Conservation (phyloP, 306 rosid species). For the Ceratonia siliqua region DNA sequence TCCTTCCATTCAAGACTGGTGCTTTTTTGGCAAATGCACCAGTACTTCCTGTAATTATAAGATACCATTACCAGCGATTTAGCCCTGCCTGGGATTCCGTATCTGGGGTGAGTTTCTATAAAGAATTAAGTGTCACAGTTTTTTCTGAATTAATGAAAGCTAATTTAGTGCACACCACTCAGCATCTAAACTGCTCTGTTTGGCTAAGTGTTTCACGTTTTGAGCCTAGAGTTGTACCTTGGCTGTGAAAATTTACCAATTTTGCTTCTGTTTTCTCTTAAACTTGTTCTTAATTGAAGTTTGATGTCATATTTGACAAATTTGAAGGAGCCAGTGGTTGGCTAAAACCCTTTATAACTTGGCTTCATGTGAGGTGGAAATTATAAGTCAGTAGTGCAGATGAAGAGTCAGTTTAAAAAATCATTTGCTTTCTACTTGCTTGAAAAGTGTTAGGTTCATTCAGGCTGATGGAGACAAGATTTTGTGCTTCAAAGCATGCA, state of each 20-base stretch:
- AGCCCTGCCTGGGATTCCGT: slow-evolving; percentile 98
- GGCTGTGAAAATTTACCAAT: slow-evolving; percentile 6
- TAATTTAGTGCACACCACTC: slow-evolving; percentile 1
- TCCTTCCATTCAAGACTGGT: slow-evolving; percentile 96
- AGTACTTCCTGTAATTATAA: slow-evolving; percentile 78
- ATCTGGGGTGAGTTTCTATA: slow-evolving; percentile 73
- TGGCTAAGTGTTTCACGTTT: neutral
- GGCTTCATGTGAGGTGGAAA: slow-evolving; percentile 11
- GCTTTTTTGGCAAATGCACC: slow-evolving; percentile 78
- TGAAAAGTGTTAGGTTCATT: neutral
- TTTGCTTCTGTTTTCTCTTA: neutral
- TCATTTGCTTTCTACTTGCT: slow-evolving; percentile 9
- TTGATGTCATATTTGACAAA: slow-evolving; percentile 5
- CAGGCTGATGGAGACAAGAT: neutral
- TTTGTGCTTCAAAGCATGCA: slow-evolving; percentile 2
- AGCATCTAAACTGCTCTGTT: neutral
- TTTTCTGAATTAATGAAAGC: slow-evolving; percentile 8
- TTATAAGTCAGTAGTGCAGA: slow-evolving; percentile 6
- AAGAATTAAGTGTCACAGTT: neutral
- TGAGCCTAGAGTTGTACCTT: slow-evolving; percentile 19
- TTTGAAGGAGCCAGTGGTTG: slow-evolving; percentile 18
- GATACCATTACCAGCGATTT: slow-evolving; percentile 78
- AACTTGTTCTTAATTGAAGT: slow-evolving; percentile 14
- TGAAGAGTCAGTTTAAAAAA: slow-evolving; percentile 16
- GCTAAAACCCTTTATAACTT: neutral